phyloP scores from a whole-genome alignment of 441 rosid species.

The Gossypium davidsonii region DNA sequence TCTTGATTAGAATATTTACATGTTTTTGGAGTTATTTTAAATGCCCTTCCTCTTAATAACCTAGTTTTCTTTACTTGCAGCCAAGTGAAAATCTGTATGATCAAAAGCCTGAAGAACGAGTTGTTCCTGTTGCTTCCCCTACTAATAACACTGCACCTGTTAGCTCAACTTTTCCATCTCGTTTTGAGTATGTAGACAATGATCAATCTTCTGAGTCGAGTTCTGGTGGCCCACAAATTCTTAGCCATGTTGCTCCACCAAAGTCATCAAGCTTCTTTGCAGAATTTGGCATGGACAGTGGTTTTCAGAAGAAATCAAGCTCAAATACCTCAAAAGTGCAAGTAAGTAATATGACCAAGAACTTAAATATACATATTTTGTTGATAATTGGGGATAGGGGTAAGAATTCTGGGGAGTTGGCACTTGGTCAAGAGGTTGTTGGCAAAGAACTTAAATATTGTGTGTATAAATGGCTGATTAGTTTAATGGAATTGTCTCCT shows the following conservation, averaged over 20 bases:
- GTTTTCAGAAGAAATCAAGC: constrained; percentile 60
- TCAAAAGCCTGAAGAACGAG: constrained; percentile 88
- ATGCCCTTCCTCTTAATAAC: not conserved
- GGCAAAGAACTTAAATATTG: not conserved
- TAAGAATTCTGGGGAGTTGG: too few relatives aligned
- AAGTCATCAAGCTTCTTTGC: constrained; percentile 86
- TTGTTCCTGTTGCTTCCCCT: constrained; percentile 47
- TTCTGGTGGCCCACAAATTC: constrained; percentile 54
- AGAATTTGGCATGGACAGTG: constrained; percentile 84
- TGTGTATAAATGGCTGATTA: not conserved
- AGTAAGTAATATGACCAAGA: constrained; percentile 29
- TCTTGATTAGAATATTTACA: not conserved
- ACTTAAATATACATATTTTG: not conserved
- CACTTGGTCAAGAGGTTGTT: too few relatives aligned
- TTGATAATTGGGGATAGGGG: too few relatives aligned
- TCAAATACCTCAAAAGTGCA: constrained; percentile 64
- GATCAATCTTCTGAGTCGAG: constrained; percentile 45
- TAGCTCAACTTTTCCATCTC: constrained; percentile 59
- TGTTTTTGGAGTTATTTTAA: not conserved
- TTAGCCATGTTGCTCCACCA: constrained; percentile 92
- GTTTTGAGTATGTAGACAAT: constrained; percentile 85
- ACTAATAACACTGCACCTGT: constrained; percentile 35
- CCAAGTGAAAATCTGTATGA: constrained; percentile 76
- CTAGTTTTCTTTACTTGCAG: constrained; percentile 28
- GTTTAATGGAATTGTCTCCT: not conserved